These are phyloP conservation scores for Bruguiera sexangula DNA, from an alignment of 345 rosid genomes.

Conservation along the genomic window DNA sequence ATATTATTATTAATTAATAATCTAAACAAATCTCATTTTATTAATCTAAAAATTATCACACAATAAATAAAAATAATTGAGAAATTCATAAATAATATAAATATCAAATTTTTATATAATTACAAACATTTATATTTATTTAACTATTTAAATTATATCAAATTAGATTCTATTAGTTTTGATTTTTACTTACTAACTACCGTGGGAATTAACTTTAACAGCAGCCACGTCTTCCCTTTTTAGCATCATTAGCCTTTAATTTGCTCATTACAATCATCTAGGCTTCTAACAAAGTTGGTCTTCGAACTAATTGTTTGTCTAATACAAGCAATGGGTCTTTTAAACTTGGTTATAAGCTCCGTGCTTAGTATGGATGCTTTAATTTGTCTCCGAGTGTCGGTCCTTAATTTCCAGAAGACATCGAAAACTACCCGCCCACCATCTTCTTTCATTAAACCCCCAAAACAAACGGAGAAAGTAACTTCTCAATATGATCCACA, in stretches of 20 bases:
- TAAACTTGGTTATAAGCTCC: constrained; percentile 18
- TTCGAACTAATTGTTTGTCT: constrained; percentile 20
- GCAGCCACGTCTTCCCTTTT: constrained; percentile 13
- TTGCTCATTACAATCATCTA: constrained; percentile 16
- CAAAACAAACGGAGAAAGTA: constrained; percentile 19
- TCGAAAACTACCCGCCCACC: constrained; percentile 44
- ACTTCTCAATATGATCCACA: constrained; percentile 26
- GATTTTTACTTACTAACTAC: too few species aligned
- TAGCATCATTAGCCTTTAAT: constrained; percentile 19
- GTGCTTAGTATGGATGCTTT: constrained; percentile 30
- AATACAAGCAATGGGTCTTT: constrained; percentile 17
- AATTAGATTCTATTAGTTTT: too few species aligned
- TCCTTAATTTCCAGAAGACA: constrained; percentile 9
- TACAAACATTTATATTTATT: too few species aligned
- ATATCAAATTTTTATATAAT: constrained; percentile 2
- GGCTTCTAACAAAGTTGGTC: constrained; percentile 15
- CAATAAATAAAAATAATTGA: too few species aligned
- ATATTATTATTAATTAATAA: too few species aligned
- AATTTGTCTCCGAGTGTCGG: constrained; percentile 19
- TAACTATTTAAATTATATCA: too few species aligned
- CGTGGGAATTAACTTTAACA: too few species aligned
- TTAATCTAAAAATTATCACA: too few species aligned
- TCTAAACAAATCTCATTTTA: too few species aligned
- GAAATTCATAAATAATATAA: background rate
- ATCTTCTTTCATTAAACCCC: constrained; percentile 20